A percentile compares a stretch with the other conserved stretches of the same genome.
Conservation (phyloP, 164 flowering plant genomes). For the Vitis rupestris region DNA sequence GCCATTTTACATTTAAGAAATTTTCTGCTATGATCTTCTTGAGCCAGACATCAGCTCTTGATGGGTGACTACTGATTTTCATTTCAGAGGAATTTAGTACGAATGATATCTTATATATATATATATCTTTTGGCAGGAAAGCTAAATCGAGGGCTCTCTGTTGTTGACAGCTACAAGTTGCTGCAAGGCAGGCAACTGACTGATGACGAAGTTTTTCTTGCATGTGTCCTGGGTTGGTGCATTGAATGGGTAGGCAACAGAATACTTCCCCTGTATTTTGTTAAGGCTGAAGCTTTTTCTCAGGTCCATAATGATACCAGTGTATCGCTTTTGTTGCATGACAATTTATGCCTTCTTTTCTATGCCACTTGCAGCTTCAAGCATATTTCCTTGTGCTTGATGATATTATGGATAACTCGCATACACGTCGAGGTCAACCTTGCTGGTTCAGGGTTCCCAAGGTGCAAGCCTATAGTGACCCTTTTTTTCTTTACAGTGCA, state of each 20-base stretch:
- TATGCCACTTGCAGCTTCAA: constrained; percentile 61
- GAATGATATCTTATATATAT: too few species aligned
- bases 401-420: constrained; percentile 85
- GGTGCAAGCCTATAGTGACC: constrained; percentile 28
- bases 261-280: not conserved
- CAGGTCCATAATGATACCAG: not conserved
- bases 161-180: constrained; percentile 68
- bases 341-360: not conserved
- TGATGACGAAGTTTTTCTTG: constrained; percentile 63
- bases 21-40: not conserved
- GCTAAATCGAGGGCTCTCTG: constrained; percentile 79
- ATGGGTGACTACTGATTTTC: too few species aligned
- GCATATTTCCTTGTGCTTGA: constrained; percentile 87
- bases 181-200: constrained; percentile 59
- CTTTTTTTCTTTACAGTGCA: not conserved
- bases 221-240: constrained; percentile 83
- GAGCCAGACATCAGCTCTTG: too few species aligned
- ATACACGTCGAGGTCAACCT: constrained; percentile 78
- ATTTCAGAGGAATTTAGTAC: too few species aligned
- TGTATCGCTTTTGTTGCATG: not conserved
- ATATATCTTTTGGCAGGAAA: constrained; percentile 47
- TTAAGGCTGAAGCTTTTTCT: not conserved
- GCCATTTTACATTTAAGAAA: not conserved
- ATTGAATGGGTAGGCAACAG: constrained; percentile 70
- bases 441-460: constrained; percentile 80